phyloP scores from a whole-genome alignment of 306 rosid genomes.

The Sechiopsis laciniata region DNA sequence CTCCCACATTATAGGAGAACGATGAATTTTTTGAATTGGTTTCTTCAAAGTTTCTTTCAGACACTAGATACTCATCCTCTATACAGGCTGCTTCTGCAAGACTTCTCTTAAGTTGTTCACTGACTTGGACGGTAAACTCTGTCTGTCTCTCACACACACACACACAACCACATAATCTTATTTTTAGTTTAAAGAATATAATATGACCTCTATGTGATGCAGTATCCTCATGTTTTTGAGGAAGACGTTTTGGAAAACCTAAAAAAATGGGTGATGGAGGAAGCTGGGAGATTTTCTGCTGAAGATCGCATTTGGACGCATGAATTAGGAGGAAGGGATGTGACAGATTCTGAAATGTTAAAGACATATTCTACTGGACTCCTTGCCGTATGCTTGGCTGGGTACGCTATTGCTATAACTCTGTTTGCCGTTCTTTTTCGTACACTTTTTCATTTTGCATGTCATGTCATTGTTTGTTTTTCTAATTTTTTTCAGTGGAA shows the following conservation, averaged over 20 bases:
- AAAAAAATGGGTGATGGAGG: conserved; percentile 78
- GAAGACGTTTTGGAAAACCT: conserved; percentile 65
- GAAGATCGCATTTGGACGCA: conserved; percentile 57
- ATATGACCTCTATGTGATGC: conserved; percentile 34
- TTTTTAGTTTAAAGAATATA: conserved; percentile 8
- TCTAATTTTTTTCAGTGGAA: conserved; percentile 47
- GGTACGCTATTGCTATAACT: conserved; percentile 40
- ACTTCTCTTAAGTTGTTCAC: conserved; percentile 71
- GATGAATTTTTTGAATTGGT: conserved; percentile 92
- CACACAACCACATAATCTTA: neutral
- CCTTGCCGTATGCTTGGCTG: conserved; percentile 71
- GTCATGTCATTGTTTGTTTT: conserved; percentile 7
- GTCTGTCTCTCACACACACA: neutral
- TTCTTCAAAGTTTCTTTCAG: conserved; percentile 72
- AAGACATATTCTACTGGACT: conserved; percentile 88
- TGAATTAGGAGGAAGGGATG: conserved; percentile 49
- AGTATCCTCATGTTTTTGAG: conserved; percentile 94
- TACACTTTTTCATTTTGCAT: conserved; percentile 18
- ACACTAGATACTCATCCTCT: conserved; percentile 50
- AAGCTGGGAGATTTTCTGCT: conserved; percentile 32
- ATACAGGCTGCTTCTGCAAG: conserved; percentile 76
- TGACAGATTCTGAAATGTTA: conserved; percentile 75
- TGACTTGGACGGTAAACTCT: conserved; percentile 69
- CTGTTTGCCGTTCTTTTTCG: conserved; percentile 12
- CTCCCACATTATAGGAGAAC: conserved; percentile 47